Percentiles rank a stretch among this genome's conserved stretches.
Conservation (phyloP, 2,329 filamentous ascomycete genomes). For the Rugonectria rugulosa region DNA sequence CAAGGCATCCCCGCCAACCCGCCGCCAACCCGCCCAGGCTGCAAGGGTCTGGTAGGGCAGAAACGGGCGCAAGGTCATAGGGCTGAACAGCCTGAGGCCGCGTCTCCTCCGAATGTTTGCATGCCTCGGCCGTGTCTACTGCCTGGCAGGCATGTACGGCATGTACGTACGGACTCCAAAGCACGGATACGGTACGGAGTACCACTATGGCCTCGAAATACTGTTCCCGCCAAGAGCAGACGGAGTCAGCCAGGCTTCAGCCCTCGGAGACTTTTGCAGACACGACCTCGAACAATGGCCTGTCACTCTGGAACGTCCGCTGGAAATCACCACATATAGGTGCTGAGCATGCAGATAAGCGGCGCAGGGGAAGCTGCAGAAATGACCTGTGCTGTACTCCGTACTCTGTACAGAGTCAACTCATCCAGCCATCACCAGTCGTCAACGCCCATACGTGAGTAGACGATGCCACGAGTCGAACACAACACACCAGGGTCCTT, state of each 20-base stretch:
- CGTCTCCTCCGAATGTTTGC: background rate
- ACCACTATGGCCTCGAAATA: too few species aligned
- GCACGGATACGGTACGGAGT: too few species aligned
- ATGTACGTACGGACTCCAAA: too few species aligned
- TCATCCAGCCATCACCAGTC: background rate
- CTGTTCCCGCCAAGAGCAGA: too few species aligned
- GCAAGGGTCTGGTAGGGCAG: slow-evolving; percentile 15
- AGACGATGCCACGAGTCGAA: background rate
- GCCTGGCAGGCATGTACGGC: too few species aligned
- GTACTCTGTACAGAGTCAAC: background rate
- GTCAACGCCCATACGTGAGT: background rate
- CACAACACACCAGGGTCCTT: background rate
- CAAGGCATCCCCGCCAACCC: background rate
- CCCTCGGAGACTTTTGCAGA: slow-evolving; percentile 6
- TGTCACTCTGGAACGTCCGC: background rate
- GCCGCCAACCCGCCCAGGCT: background rate
- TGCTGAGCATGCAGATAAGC: too few species aligned
- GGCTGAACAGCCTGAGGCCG: slow-evolving; percentile 20
- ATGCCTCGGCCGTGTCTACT: too few species aligned
- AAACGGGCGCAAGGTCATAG: slow-evolving; percentile 10
- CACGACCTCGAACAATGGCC: background rate
- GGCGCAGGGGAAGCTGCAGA: background rate
- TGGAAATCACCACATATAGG: slow-evolving; percentile 5
- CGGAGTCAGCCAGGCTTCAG: too few species aligned
- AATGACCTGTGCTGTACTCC: background rate